Evolutionary conservation across 2,329 filamentous ascomycete species (phyloP), one percentile per base, ranked within the genome.

Genomic region (Paracamarosporium sp.): DNA sequence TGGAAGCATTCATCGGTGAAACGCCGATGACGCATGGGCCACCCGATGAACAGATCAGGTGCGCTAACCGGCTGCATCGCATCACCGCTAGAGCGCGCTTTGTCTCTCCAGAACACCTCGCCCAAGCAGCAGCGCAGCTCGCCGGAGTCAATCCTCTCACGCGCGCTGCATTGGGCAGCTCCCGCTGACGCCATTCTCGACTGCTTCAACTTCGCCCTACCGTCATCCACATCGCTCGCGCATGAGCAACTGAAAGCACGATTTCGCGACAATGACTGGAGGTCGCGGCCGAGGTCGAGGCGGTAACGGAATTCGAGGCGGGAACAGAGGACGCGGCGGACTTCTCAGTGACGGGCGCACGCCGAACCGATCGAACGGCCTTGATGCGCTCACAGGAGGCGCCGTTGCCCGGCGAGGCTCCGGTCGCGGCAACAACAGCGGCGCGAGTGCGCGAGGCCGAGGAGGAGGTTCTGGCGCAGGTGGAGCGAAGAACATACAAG

Each of bases 221-320:
- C 24, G 4, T 28, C 15, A 31, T 11, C 20, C 17, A 31, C 15
- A 17, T 7, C 46, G 7, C 27, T 11, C 12, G 25, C 48, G 36
- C 15, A 51, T 33, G 36, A 41, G 24, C 24, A 9, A 41, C 25
- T 28, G 17, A 28, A 24, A 38, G 13, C 15, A 38, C 33, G 22
- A 38, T 33, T 17, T 50, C 33, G 24, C 48, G 35, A 51, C 48
- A 20, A 51, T 51, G 48, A 41, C 48, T 24, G 48, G 48, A 31
- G 25, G 36, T 20, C 48, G 35, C 27, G 36, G 48, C 7, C 48
- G 36, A 12, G 47, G 47, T n/a, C 31, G 47, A 50, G 31, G 46
- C 31, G 12, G 31, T 31, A 20, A 31, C 15, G 47, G 33, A 13
- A 17, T n/a, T n/a, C 48, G 48, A 40, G 48, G 48, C 11, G 48